Evolutionary conservation across 345 rosid species (phyloP).

Genomic region (Geranium brycei): DNA sequence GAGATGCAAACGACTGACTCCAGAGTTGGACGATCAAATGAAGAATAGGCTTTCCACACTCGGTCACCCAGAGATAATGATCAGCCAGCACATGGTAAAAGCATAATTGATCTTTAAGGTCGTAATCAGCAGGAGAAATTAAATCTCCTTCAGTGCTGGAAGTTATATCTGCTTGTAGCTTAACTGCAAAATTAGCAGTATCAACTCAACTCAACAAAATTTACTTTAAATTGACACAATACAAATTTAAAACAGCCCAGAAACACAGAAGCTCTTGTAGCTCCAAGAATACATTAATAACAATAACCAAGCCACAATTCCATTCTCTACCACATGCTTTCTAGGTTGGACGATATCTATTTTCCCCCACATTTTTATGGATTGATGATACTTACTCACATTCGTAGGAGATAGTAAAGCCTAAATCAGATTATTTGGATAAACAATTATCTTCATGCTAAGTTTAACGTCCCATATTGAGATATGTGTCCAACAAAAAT

Average conservation of each 20-base stretch:
- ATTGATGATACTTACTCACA: neutral
- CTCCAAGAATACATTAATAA: too few relatives aligned
- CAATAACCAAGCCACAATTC: too few relatives aligned
- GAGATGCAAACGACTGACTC: constrained; percentile 96
- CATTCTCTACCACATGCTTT: too few relatives aligned
- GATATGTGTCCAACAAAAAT: neutral
- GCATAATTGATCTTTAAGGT: constrained; percentile 43
- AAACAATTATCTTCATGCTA: neutral
- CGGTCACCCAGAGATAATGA: constrained; percentile 52
- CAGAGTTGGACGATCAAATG: constrained; percentile 87
- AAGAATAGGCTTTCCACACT: constrained; percentile 61
- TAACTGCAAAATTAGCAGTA: constrained; percentile 11
- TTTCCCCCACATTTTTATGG: too few relatives aligned
- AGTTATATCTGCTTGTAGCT: constrained; percentile 60
- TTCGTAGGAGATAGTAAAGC: neutral
- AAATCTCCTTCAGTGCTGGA: constrained; percentile 54
- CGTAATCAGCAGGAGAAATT: constrained; percentile 35
- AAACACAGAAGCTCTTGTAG: too few relatives aligned
- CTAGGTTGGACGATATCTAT: too few relatives aligned
- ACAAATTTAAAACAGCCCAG: too few relatives aligned
- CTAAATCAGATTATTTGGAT: too few relatives aligned
- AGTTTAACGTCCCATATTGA: too few relatives aligned
- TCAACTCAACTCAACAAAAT: neutral
- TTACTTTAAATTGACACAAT: too few relatives aligned
- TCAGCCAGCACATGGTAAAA: constrained; percentile 87